Percentiles rank a stretch among this genome's conserved stretches.
phyloP scores from a whole-genome alignment of 495 filamentous ascomycete species.

The Xylaria curta region DNA sequence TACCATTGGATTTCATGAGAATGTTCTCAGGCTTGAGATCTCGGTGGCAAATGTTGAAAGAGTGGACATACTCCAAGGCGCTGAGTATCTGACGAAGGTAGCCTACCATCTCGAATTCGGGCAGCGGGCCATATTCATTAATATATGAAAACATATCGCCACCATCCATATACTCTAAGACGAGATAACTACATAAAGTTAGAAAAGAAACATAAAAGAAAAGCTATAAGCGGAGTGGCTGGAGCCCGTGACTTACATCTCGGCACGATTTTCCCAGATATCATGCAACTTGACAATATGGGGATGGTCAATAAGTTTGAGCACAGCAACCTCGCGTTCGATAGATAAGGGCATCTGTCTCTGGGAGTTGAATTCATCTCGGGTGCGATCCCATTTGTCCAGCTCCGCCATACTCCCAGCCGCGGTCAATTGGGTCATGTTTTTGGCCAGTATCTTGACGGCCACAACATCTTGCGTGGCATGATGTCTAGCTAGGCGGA shows the following conservation, averaged over 20 bases:
- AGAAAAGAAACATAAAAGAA: neutral
- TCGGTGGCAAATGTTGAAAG: slow-evolving; percentile 92
- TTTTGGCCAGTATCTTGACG: slow-evolving; percentile 91
- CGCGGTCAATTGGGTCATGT: slow-evolving; percentile 70
- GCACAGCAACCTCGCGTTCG: slow-evolving; percentile 91
- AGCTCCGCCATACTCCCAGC: slow-evolving; percentile 79
- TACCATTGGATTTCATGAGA: slow-evolving; percentile 70
- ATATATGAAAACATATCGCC: slow-evolving; percentile 91
- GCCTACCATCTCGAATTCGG: slow-evolving; percentile 79
- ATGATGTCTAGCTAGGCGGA: slow-evolving; percentile 80
- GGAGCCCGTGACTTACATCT: slow-evolving; percentile 70
- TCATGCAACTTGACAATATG: slow-evolving; percentile 92
- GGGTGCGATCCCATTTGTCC: slow-evolving; percentile 56
- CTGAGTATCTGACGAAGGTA: slow-evolving; percentile 92
- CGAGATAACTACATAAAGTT: slow-evolving; percentile 73
- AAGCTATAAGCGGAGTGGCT: neutral
- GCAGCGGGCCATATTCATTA: slow-evolving; percentile 66
- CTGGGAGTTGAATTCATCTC: slow-evolving; percentile 58
- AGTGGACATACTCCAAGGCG: slow-evolving; percentile 90
- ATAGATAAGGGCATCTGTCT: slow-evolving; percentile 82
- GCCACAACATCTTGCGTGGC: slow-evolving; percentile 78
- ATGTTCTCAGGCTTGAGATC: slow-evolving; percentile 99
- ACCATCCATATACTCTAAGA: slow-evolving; percentile 91
- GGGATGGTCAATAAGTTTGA: slow-evolving; percentile 92
- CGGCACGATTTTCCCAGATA: slow-evolving; percentile 93